These are phyloP conservation scores for Jacaranda copaia DNA, from an alignment of 257 asterid species.

Conservation along the genomic window DNA sequence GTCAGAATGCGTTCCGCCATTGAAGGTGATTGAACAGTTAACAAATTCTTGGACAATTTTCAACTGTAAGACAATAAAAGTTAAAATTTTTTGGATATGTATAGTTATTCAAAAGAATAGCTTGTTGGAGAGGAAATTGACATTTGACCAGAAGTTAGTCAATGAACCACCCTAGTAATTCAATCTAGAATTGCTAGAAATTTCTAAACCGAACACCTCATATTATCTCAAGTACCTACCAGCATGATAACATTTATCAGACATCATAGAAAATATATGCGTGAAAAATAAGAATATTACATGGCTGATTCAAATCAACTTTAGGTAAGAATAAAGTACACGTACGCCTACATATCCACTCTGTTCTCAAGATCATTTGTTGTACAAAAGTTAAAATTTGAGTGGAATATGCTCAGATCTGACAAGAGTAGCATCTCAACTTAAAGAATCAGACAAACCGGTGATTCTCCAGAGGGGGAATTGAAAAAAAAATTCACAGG, in stretches of 20 bases:
- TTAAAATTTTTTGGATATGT: background rate
- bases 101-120: background rate
- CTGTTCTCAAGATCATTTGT: constrained; percentile 1
- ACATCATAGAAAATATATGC: constrained; percentile 7
- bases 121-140: constrained; percentile 19
- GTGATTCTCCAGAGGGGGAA: background rate
- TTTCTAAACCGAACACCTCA: constrained; percentile 42
- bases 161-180: constrained; percentile 28
- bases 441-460: background rate
- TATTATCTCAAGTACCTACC: constrained; percentile 24
- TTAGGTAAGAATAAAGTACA: background rate
- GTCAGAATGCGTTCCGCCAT: constrained; percentile 74
- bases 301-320: background rate
- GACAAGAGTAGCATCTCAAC: background rate
- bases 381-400: background rate
- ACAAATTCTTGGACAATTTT: constrained; percentile 31
- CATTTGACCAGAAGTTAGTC: constrained; percentile 39
- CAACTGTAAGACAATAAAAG: constrained; percentile 39
- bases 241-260: constrained; percentile 17
- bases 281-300: constrained; percentile 32
- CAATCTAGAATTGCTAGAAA: constrained; percentile 40
- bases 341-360: background rate
- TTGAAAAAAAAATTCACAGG: background rate
- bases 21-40: constrained; percentile 34
- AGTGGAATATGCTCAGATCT: background rate